Conservation (phyloP, 305 asterid species). For the Fraxinus sp. region DNA sequence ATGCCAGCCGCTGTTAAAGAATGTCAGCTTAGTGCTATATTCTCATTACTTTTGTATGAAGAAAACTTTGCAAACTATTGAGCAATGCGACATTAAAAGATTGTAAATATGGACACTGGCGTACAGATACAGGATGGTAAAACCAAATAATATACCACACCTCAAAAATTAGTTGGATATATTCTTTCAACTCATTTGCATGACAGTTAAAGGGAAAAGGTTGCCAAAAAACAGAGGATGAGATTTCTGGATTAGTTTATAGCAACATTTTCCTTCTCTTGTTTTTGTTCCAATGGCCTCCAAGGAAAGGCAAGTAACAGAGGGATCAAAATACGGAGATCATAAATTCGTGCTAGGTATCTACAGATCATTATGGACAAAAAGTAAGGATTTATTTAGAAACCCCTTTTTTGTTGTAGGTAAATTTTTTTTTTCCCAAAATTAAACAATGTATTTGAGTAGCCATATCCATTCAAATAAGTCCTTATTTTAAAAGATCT, state of each 20-base stretch:
- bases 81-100: slow-evolving; percentile 9
- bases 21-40: not conserved
- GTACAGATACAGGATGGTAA: not conserved
- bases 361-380: not conserved
- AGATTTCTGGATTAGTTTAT: not conserved
- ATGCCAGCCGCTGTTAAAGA: slow-evolving; percentile 83
- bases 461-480: not conserved
- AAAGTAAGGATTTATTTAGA: not conserved
- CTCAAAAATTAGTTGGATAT: not conserved
- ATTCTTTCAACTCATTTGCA: not conserved
- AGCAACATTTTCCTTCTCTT: not conserved
- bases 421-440: not conserved
- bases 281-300: not conserved
- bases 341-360: not conserved
- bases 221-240: not conserved
- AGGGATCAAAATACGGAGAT: not conserved
- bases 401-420: not conserved
- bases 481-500: not conserved
- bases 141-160: not conserved
- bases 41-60: slow-evolving; percentile 1
- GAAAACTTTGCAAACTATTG: not conserved
- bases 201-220: not conserved
- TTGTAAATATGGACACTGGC: not conserved
- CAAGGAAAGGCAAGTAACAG: not conserved
- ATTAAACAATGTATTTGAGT: not conserved